Conservation (phyloP, 2,329 filamentous ascomycete species). For the Claviceps sp. region DNA sequence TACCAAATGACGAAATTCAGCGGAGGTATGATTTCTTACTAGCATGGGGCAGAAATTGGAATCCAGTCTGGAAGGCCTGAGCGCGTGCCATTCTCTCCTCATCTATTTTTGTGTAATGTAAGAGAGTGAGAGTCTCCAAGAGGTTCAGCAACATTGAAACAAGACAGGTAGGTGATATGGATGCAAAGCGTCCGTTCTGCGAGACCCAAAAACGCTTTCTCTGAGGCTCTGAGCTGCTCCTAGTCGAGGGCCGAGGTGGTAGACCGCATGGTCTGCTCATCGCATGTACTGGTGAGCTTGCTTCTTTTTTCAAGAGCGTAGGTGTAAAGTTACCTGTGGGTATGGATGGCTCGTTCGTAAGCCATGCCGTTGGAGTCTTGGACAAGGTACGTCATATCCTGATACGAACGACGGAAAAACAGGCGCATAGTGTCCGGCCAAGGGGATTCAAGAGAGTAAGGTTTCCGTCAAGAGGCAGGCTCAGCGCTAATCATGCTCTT, state of each 20-base stretch:
- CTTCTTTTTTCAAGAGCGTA: constrained; percentile 33
- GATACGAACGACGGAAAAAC: not conserved
- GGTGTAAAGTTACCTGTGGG: constrained; percentile 39
- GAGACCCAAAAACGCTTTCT: constrained; percentile 9
- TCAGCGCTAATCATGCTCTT: too few species aligned
- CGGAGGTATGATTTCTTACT: too few species aligned
- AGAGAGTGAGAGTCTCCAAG: not conserved
- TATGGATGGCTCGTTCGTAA: not conserved
- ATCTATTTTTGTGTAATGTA: too few species aligned
- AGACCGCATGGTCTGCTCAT: constrained; percentile 36
- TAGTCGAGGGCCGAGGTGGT: constrained; percentile 35
- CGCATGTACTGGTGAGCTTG: constrained; percentile 36
- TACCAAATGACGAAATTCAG: too few species aligned
- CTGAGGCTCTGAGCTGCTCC: constrained; percentile 20
- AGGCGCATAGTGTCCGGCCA: not conserved
- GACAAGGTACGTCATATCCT: not conserved
- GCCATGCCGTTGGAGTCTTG: not conserved
- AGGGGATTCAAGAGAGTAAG: not conserved
- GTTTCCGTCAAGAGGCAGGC: not conserved
- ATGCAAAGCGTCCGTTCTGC: constrained; percentile 23
- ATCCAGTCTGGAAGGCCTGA: too few species aligned
- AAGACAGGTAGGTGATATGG: constrained; percentile 32
- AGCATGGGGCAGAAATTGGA: too few species aligned
- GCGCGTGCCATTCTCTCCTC: too few species aligned
- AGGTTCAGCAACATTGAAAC: constrained; percentile 14